These are phyloP conservation scores for Colletotrichum kahawae DNA, from an alignment of 2,329 filamentous ascomycete genomes.

Conservation along the genomic window DNA sequence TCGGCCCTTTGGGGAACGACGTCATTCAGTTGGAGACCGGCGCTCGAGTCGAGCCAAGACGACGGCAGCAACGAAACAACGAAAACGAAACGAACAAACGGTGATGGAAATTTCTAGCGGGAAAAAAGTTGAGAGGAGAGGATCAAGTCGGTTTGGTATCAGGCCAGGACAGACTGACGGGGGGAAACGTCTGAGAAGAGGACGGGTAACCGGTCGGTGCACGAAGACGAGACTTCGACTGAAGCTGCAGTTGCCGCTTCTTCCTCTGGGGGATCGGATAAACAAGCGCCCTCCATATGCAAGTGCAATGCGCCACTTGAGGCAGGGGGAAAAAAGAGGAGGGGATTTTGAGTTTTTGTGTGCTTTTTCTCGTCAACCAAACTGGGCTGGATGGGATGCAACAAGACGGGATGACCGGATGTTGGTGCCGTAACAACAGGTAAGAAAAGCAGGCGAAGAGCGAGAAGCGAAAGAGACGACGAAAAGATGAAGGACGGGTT, in stretches of 20 bases:
- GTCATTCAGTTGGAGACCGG: constrained; percentile 5
- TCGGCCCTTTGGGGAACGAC: constrained; percentile 17
- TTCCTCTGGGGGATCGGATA: background rate
- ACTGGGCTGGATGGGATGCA: background rate
- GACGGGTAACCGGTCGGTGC: background rate
- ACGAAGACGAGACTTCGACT: background rate
- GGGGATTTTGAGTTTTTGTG: background rate
- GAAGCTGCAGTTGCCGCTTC: background rate
- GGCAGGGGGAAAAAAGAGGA: background rate
- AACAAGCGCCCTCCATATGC: background rate
- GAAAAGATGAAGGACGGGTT: background rate
- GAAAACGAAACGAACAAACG: background rate
- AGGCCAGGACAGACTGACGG: background rate
- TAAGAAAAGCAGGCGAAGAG: background rate
- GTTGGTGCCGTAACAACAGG: background rate
- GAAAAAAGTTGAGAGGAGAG: background rate
- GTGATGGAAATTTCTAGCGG: background rate
- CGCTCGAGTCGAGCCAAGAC: background rate
- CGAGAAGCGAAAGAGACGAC: background rate
- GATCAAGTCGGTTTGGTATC: background rate
- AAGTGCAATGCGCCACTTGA: background rate
- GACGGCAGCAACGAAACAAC: background rate
- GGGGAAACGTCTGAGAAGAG: background rate
- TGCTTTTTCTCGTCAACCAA: background rate
- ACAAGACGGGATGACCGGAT: background rate